Conservation (phyloP, 2,329 filamentous ascomycete genomes). For the Dothideomycetes sp. region DNA sequence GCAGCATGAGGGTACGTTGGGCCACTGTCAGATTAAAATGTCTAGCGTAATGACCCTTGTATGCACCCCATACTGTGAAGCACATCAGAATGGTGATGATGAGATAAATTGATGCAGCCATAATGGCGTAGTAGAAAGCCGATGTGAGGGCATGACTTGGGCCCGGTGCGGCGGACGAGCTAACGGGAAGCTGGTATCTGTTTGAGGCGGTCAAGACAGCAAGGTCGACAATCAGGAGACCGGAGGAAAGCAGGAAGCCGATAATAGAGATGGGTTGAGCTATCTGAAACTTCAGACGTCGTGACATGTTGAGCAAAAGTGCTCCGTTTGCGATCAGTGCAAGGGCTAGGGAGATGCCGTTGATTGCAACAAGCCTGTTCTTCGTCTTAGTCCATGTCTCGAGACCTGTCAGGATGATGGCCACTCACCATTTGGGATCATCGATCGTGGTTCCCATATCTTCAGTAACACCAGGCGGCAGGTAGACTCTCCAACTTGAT, state of each 20-base stretch:
- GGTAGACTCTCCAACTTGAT: conserved; percentile 46
- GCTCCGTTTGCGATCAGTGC: conserved; percentile 47
- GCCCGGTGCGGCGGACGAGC: conserved; percentile 18
- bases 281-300: conserved; percentile 44
- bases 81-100: conserved; percentile 47
- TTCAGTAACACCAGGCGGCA: conserved; percentile 38
- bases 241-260: conserved; percentile 48
- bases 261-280: conserved; percentile 52
- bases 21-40: conserved; percentile 48
- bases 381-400: neutral
- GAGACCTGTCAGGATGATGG: neutral
- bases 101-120: conserved; percentile 49
- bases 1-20: conserved; percentile 48
- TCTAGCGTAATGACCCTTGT: conserved; percentile 44
- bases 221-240: conserved; percentile 46
- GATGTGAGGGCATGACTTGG: conserved; percentile 41
- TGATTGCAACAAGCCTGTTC: conserved; percentile 43
- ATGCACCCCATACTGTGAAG: conserved; percentile 48
- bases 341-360: conserved; percentile 45
- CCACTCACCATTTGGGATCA: conserved; percentile 44
- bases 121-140: conserved; percentile 52
- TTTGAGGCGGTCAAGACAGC: conserved; percentile 36
- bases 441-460: conserved; percentile 37
- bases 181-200: conserved; percentile 33
- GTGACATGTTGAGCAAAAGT: conserved; percentile 52